Evolutionary conservation across 148 eudicot species (phyloP).

Genomic region (Selenicereus undatus): DNA sequence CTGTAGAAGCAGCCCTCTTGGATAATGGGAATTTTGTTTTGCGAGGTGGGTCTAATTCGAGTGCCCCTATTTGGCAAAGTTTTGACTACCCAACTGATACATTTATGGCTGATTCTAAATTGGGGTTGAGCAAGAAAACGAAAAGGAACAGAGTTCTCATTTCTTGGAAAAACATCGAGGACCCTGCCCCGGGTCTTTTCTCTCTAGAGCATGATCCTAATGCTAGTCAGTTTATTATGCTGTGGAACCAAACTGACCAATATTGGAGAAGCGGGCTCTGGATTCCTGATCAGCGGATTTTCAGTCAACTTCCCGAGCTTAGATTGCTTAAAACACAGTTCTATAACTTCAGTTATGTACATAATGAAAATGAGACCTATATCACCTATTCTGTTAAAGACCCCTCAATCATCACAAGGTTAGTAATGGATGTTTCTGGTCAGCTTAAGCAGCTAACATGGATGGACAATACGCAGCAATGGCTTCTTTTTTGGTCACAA

Average conservation of each 20-base stretch:
- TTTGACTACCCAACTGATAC: slow-evolving; percentile 39
- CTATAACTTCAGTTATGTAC: slow-evolving; percentile 40
- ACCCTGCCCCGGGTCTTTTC: slow-evolving; percentile 35
- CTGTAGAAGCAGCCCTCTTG: slow-evolving; percentile 30
- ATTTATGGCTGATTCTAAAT: slow-evolving; percentile 35
- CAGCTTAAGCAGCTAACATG: slow-evolving; percentile 40
- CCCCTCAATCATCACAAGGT: slow-evolving; percentile 39
- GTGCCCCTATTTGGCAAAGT: slow-evolving; percentile 39
- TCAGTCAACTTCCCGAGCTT: slow-evolving; percentile 48
- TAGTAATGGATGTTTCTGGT: slow-evolving; percentile 54
- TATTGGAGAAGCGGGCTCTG: slow-evolving; percentile 35
- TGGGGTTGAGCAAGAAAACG: slow-evolving; percentile 31
- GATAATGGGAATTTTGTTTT: slow-evolving; percentile 54
- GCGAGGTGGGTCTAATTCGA: slow-evolving; percentile 30
- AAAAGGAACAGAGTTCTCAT: slow-evolving; percentile 21
- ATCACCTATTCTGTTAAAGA: slow-evolving; percentile 38
- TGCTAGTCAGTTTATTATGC: slow-evolving; percentile 30
- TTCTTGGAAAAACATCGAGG: slow-evolving; percentile 45
- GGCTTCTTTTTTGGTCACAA: slow-evolving; percentile 56
- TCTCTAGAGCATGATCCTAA: slow-evolving; percentile 31
- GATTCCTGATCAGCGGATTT: slow-evolving; percentile 36
- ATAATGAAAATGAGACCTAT: slow-evolving; percentile 50
- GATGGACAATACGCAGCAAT: slow-evolving; percentile 27
- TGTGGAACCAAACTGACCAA: slow-evolving; percentile 31
- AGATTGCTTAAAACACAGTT: slow-evolving; percentile 23